Evolutionary conservation across 257 asterid species (phyloP).

Genomic region (Solanum gandarillasii): DNA sequence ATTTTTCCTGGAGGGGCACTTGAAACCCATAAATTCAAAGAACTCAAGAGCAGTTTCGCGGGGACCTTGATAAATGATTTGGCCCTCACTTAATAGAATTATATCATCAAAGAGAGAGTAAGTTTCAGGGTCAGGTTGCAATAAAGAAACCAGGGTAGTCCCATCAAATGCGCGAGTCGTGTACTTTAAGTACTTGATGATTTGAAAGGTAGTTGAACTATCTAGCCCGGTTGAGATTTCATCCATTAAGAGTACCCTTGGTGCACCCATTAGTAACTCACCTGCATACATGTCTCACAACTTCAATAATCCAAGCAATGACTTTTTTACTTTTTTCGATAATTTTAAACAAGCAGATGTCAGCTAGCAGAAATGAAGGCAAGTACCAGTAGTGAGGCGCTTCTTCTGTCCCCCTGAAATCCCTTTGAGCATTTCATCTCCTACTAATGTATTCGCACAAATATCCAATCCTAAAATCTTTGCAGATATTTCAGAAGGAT

Average conservation of each 20-base stretch:
- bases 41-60: slow-evolving; percentile 52
- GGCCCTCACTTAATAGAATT: slow-evolving; percentile 74
- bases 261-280: slow-evolving; percentile 86
- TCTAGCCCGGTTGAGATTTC: slow-evolving; percentile 92
- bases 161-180: slow-evolving; percentile 52
- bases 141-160: slow-evolving; percentile 65
- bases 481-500: slow-evolving; percentile 34
- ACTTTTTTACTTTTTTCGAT: background rate
- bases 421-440: slow-evolving; percentile 92
- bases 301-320: background rate
- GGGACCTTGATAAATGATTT: slow-evolving; percentile 80
- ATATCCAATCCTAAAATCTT: slow-evolving; percentile 56
- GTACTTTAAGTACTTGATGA: slow-evolving; percentile 60
- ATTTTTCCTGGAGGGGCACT: slow-evolving; percentile 72
- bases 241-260: slow-evolving; percentile 77
- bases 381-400: slow-evolving; percentile 79
- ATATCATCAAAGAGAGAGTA: slow-evolving; percentile 76
- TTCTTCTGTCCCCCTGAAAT: slow-evolving; percentile 95
- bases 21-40: slow-evolving; percentile 61
- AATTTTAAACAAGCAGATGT: background rate
- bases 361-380: slow-evolving; percentile 2
- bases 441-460: slow-evolving; percentile 87
- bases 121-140: slow-evolving; percentile 96
- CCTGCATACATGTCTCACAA: slow-evolving; percentile 30
- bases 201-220: slow-evolving; percentile 84